phyloP scores from a whole-genome alignment of 805 yeast species.

The Kodamaea leandrae region DNA sequence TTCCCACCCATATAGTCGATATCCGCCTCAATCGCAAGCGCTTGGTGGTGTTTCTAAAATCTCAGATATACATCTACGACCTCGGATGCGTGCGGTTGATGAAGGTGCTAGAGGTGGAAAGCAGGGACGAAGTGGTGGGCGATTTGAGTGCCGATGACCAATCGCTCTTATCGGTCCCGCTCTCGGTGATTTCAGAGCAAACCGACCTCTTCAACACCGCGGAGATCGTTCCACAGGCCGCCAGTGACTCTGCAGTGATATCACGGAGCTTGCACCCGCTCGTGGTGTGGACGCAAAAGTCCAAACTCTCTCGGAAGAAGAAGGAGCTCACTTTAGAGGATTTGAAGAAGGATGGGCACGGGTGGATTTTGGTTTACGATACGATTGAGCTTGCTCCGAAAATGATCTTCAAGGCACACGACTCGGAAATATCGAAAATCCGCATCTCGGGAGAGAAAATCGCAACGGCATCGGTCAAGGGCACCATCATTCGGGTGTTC shows the following conservation, averaged over 20 bases:
- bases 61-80: conserved; percentile 84
- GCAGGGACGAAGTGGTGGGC: conserved; percentile 22
- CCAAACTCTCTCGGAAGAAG: conserved; percentile 11
- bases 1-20: conserved; percentile 70
- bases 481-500: conserved; percentile 41
- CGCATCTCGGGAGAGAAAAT: conserved; percentile 29
- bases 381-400: conserved; percentile 31
- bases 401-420: conserved; percentile 40
- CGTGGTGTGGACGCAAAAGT: conserved; percentile 28
- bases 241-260: conserved; percentile 17
- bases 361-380: conserved; percentile 43
- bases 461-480: conserved; percentile 43
- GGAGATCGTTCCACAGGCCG: neutral
- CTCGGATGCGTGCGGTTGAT: conserved; percentile 83
- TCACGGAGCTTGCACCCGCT: conserved; percentile 18
- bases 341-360: conserved; percentile 26
- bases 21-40: conserved; percentile 81
- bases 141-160: conserved; percentile 36
- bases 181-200: conserved; percentile 26
- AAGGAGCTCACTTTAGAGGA: conserved; percentile 26
- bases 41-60: conserved; percentile 65
- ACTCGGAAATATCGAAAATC: conserved; percentile 33
- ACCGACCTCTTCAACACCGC: conserved; percentile 31
- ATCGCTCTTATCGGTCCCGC: conserved; percentile 36
- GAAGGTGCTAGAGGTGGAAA: conserved; percentile 32